Percentiles rank a stretch among this genome's conserved stretches.
Evolutionary conservation across 2,329 filamentous ascomycete species (phyloP).

Genomic region (Pseudogymnoascus sp.): DNA sequence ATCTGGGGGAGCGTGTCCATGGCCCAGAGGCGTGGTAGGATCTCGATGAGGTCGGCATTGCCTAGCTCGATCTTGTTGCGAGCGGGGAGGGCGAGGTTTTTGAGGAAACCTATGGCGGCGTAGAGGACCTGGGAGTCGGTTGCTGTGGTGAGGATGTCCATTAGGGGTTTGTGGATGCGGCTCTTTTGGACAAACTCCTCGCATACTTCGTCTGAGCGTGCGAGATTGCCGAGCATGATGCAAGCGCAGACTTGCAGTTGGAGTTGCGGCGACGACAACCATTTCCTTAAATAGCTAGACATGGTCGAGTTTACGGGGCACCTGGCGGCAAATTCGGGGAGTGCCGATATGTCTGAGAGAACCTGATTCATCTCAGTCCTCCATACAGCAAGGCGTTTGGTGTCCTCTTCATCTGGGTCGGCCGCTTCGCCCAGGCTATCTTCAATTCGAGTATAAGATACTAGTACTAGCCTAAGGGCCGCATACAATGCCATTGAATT

Average conservation of each 20-base stretch:
- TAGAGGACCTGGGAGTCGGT: constrained; percentile 48
- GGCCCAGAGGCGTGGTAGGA: constrained; percentile 48
- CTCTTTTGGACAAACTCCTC: constrained; percentile 41
- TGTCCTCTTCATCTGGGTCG: constrained; percentile 32
- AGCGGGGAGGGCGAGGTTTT: constrained; percentile 54
- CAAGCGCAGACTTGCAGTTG: constrained; percentile 51
- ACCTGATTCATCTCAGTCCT: constrained; percentile 44
- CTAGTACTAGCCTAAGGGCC: constrained; percentile 43
- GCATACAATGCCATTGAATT: constrained; percentile 27
- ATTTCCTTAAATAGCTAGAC: constrained; percentile 38
- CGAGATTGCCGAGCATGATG: constrained; percentile 54
- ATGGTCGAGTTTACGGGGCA: constrained; percentile 39
- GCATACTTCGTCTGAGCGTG: constrained; percentile 50
- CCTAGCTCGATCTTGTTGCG: constrained; percentile 48
- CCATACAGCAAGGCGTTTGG: constrained; percentile 44
- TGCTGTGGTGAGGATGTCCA: constrained; percentile 37
- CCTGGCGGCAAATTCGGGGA: constrained; percentile 38
- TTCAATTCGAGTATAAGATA: constrained; percentile 39
- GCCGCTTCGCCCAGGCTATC: constrained; percentile 19
- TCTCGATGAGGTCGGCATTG: constrained; percentile 38
- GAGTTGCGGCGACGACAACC: constrained; percentile 37
- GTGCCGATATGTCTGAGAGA: constrained; percentile 45
- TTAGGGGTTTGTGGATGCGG: constrained; percentile 39
- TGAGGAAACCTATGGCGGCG: constrained; percentile 52
- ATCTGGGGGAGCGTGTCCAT: constrained; percentile 49